Evolutionary conservation across 1,139 yeast genomes (phyloP).

Genomic region (Keqinozyma sinolaborantium): DNA sequence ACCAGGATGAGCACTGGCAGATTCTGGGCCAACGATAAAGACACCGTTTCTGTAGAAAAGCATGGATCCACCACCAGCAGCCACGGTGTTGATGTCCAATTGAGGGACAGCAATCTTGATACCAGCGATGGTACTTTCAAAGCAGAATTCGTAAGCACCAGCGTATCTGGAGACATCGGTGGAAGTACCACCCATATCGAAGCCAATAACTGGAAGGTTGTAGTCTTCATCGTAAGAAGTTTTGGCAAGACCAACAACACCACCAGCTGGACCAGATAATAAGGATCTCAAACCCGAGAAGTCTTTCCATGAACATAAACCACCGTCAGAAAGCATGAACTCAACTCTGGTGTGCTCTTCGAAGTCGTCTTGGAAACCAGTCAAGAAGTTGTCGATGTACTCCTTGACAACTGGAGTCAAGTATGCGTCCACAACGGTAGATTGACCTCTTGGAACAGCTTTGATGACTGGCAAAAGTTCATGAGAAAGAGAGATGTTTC

Average conservation of each 20-base stretch:
- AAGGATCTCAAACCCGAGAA: constrained; percentile 52
- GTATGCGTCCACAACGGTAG: constrained; percentile 75
- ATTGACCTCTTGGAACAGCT: constrained; percentile 66
- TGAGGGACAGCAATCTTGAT: constrained; percentile 57
- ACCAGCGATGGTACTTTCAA: constrained; percentile 53
- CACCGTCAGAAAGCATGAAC: constrained; percentile 62
- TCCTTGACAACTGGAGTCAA: constrained; percentile 68
- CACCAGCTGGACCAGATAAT: constrained; percentile 59
- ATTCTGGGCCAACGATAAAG: constrained; percentile 53
- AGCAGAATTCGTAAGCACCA: constrained; percentile 48
- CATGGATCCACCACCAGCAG: constrained; percentile 60
- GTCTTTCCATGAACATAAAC: constrained; percentile 43
- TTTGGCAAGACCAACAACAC: constrained; percentile 53
- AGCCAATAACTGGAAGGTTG: constrained; percentile 46
- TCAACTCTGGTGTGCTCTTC: constrained; percentile 26
- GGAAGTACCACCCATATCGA: constrained; percentile 62
- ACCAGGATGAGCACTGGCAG: constrained; percentile 57
- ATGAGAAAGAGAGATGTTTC: constrained; percentile 55
- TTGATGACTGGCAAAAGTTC: constrained; percentile 73
- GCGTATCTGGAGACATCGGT: constrained; percentile 50
- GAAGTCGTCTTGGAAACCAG: constrained; percentile 53
- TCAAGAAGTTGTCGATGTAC: constrained; percentile 57
- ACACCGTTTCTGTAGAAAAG: constrained; percentile 47
- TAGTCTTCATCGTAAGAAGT: constrained; percentile 42
- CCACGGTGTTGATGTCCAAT: constrained; percentile 54